Evolutionary conservation across 1,284 basidiomycete species (phyloP), one percentile per base, ranked within the genome.

Genomic region (Ganoderma multipileum): DNA sequence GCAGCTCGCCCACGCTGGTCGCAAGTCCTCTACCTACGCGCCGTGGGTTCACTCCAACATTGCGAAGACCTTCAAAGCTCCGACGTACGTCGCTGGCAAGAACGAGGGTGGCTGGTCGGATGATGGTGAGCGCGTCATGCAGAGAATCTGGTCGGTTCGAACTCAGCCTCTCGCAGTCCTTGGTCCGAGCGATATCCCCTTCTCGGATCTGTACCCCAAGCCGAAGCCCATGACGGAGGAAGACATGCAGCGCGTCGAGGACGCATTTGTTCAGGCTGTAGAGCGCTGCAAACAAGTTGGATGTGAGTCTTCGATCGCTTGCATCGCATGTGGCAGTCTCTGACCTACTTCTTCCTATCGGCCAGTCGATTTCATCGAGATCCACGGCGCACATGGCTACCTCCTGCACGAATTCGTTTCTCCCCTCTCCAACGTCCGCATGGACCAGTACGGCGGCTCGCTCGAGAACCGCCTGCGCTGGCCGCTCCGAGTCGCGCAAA

Each of bases 1-100:
- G 62, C 95, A 97, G 79, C 85, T 97, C 18, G 89, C 88, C 0
- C 95, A 96, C 75, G 93, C 92, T 0, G 94, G 94, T 0, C 82
- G 94, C 33, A 95, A 95, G 80, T 89, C 89, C 0, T 87, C 86
- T 11, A 85, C 83, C 0, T 73, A 82, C 14, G 83, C 87, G 0
- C 89, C 90, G 0, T 93, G 89, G 89, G 79, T 89, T 33, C 81
- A 81, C 71, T 74, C 73, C 18, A 76, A 79, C 50, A 61, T 76
- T 8, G 76, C 79, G 26, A 73, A 74, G 64, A 76, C 76, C 12
- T 67, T 73, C 33, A 71, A 59, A 18, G 73, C 78, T 5, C 50
- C 66, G 8, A 74, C 65, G 6, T 71, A 74, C 58, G 64, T 76
- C 14, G 85, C 85, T 5, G 74, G 80, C n/a, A 83, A 84, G 69